Evolutionary conservation across 164 flowering plant species (phyloP).

Genomic region (grape (Vitis vinifera)): ASM3070453v1 NC_081810.1:4324501-4325000

Average conservation of each 20-base stretch:
- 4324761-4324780: neutral
- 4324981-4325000: neutral
- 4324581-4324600: neutral
- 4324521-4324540: neutral
- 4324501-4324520: slow-evolving; percentile 88
- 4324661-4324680: slow-evolving; percentile 48
- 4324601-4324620: neutral
- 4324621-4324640: slow-evolving; percentile 77
- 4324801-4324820: neutral
- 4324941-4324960: neutral
- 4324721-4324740: neutral
- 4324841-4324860: slow-evolving; percentile 69
- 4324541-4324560: neutral
- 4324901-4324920: slow-evolving; percentile 79
- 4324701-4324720: slow-evolving; percentile 28
- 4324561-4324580: neutral
- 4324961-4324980: neutral
- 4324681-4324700: slow-evolving; percentile 46
- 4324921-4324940: slow-evolving; percentile 59
- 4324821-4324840: neutral
- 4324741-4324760: neutral
- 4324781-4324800: neutral
- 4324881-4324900: slow-evolving; percentile 94
- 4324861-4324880: slow-evolving; percentile 90
- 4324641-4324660: slow-evolving; percentile 70